Percentiles rank a stretch among this genome's conserved stretches.
Conservation (phyloP, 139 green algal genomes). For the Haematococcus lacustris region DNA sequence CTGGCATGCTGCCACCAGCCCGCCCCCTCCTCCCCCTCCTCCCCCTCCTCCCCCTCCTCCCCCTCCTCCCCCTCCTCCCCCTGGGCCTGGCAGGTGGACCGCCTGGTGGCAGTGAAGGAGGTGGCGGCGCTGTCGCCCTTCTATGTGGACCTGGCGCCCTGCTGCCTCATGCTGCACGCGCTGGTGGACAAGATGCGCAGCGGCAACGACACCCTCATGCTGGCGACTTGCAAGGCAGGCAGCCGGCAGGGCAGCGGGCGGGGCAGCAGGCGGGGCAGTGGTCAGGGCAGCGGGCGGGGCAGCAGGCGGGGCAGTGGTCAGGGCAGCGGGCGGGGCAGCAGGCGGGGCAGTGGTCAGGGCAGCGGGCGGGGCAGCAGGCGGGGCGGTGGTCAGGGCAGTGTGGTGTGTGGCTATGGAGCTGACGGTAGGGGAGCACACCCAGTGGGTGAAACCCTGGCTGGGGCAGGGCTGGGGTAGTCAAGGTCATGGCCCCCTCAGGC, state of each 20-base stretch:
- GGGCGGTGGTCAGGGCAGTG: too few species aligned
- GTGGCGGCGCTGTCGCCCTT: conserved; percentile 45
- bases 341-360: too few species aligned
- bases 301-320: too few species aligned
- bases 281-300: too few species aligned
- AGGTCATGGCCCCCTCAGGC: neutral
- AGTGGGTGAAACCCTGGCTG: neutral
- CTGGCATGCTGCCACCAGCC: too few species aligned
- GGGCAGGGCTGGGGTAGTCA: neutral
- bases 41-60: too few species aligned
- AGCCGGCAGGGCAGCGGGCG: neutral
- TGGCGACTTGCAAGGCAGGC: conserved; percentile 21
- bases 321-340: too few species aligned
- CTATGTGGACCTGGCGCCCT: conserved; percentile 66
- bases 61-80: too few species aligned
- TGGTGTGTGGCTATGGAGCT: neutral
- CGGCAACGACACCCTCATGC: conserved; percentile 34
- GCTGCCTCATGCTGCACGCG: conserved; percentile 16
- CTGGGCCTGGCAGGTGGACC: conserved; percentile 37
- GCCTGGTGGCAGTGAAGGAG: conserved; percentile 38
- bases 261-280: neutral
- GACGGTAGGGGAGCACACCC: neutral
- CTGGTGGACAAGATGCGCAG: conserved; percentile 59
- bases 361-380: too few species aligned
- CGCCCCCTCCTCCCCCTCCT: too few species aligned